Percentiles rank a stretch among this genome's conserved stretches.
phyloP scores from a whole-genome alignment of 2,329 filamentous ascomycete species.

The Aureobasidium pullulans region DNA sequence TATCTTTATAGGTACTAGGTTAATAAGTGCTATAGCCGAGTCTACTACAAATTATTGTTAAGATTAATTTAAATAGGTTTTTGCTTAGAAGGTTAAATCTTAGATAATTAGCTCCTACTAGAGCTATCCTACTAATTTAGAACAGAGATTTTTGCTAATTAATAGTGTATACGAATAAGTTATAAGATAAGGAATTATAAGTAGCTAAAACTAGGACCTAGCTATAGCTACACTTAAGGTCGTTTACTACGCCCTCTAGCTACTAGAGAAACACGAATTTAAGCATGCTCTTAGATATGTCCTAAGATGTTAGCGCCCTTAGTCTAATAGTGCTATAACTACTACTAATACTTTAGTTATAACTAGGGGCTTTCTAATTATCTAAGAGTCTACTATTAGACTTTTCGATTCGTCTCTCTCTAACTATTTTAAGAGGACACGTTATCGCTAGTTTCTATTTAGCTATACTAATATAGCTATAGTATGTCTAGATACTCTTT shows the following conservation, averaged over 20 bases:
- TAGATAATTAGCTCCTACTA: too few relatives aligned
- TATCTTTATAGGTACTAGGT: too few relatives aligned
- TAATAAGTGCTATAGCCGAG: too few relatives aligned
- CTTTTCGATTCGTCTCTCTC: background rate
- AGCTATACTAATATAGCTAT: background rate
- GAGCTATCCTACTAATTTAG: too few relatives aligned
- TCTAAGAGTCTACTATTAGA: background rate
- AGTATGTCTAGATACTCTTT: background rate
- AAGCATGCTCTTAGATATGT: background rate
- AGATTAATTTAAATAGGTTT: too few relatives aligned
- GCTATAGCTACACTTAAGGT: background rate
- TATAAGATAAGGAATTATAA: too few relatives aligned
- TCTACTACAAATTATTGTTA: too few relatives aligned
- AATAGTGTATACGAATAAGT: too few relatives aligned
- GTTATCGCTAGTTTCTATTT: background rate
- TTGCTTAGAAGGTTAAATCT: too few relatives aligned
- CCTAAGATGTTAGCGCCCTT: background rate
- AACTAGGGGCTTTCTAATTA: background rate
- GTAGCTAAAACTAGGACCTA: conserved; percentile 4
- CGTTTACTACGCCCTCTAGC: background rate
- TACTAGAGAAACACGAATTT: background rate
- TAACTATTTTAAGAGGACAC: background rate
- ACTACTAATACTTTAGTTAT: background rate
- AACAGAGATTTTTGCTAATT: too few relatives aligned
- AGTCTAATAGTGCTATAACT: background rate